phyloP scores from a whole-genome alignment of 495 filamentous ascomycete species.

The Penicillium lividum region DNA sequence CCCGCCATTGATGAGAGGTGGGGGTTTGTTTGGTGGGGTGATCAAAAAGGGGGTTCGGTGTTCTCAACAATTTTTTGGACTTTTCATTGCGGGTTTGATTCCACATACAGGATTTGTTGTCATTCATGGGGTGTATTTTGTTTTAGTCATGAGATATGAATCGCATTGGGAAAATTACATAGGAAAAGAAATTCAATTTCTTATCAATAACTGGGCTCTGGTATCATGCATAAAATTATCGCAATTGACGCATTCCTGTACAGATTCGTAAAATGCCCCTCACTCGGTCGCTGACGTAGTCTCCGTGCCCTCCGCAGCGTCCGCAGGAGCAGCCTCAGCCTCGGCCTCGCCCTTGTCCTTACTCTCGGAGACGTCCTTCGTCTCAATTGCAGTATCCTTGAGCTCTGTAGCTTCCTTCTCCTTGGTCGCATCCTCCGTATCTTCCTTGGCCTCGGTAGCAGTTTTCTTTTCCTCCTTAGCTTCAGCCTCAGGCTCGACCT shows the following conservation, averaged over 20 bases:
- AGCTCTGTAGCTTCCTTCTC: slow-evolving; percentile 8
- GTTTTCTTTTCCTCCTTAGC: not conserved
- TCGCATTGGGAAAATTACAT: slow-evolving; percentile 15
- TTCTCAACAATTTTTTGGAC: slow-evolving; percentile 17
- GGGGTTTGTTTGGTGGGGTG: slow-evolving; percentile 2
- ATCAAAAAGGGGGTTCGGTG: slow-evolving; percentile 29
- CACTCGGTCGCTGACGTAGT: slow-evolving; percentile 29
- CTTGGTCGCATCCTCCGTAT: not conserved
- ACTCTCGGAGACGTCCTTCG: not conserved
- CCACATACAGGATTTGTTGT: not conserved
- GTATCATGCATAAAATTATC: slow-evolving; percentile 21
- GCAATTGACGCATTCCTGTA: slow-evolving; percentile 13
- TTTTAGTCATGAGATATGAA: slow-evolving; percentile 25
- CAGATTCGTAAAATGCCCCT: slow-evolving; percentile 16
- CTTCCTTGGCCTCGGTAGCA: not conserved
- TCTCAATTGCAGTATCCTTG: not conserved
- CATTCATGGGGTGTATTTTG: slow-evolving; percentile 6
- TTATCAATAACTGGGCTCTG: slow-evolving; percentile 6
- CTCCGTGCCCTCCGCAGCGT: slow-evolving; percentile 24
- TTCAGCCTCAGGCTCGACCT: not conserved
- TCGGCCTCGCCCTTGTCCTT: slow-evolving; percentile 6
- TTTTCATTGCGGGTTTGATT: not conserved
- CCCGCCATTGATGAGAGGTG: not conserved
- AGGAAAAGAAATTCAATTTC: not conserved
- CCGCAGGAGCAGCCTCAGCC: slow-evolving; percentile 14